Base-by-base conservation (phyloP, 116 monocot genomes). In the Phalaenopsis hybrid region DNA sequence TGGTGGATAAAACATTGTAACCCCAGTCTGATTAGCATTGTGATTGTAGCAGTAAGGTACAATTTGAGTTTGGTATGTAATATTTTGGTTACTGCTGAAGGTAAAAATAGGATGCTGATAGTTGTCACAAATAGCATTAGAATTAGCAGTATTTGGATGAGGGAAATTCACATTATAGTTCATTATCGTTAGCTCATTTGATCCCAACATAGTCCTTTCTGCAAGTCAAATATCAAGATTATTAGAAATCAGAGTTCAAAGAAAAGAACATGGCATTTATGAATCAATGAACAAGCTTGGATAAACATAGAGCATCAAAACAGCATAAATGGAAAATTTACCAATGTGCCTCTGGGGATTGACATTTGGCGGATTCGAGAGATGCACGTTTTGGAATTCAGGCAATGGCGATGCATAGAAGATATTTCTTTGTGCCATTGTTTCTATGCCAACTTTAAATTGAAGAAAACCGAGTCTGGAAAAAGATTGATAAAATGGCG, bases 11-110 rank as follows among this genome's bases (percentile, higher is more conserved):
- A 45, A 13, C 16, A 45, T 75, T 44, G 18, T 46, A 1, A 6
- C 6, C 44, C 43, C 75, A 75, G 11, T 75, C 75, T 45, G 43
- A 45, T 44, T 20, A 75, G 75, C 75, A 46, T 1, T 34, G 16
- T 46, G 75, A 75, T 20, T 75, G 63, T 63, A 63, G 63, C 25
- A 63, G 75, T n/a, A 75, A 75, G 75, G 75, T 6, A 20, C 75
- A 46, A 45, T 44, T 20, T 75, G 75, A 8, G 46, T 46, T 43
- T 44, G 45, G 9, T 46, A 44, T 46, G 17, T 16, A 0, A 6
- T 10, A n/a, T 45, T 75, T 16, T 75, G 75, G 45, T 11, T 18
- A 45, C 34, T 34, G 37, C 43, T 17, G 2, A 9, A 6, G 46
- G 45, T 75, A 18, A 34, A 41, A 5, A 34, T 13, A 17, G 73